phyloP scores from a whole-genome alignment of 257 asterid species.

The Capsicum pubescens region DNA sequence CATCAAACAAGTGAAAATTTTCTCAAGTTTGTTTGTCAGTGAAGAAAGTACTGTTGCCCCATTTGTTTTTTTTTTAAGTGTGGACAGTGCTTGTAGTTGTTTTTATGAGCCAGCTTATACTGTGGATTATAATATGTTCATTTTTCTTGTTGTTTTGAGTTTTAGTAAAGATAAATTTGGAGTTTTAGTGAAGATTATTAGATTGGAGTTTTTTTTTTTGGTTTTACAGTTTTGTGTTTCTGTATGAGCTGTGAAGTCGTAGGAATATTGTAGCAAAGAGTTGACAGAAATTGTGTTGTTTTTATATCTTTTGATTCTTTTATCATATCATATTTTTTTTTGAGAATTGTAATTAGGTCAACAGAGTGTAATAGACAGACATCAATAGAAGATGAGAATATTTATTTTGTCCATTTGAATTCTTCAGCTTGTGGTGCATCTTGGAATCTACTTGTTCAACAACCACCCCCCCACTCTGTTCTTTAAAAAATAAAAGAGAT shows the following conservation, averaged over 20 bases:
- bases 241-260: not conserved
- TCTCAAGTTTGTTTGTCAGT: not conserved
- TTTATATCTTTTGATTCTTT: not conserved
- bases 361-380: slow-evolving; percentile 7
- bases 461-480: not conserved
- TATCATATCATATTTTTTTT: not conserved
- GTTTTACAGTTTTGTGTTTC: not conserved
- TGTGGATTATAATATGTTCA: not conserved
- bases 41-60: not conserved
- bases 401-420: not conserved
- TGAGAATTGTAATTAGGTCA: slow-evolving; percentile 8
- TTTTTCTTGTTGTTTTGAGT: not conserved
- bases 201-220: not conserved
- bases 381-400: not conserved
- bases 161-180: not conserved
- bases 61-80: not conserved
- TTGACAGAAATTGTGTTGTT: not conserved
- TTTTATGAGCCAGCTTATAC: not conserved
- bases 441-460: not conserved
- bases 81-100: not conserved
- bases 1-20: not conserved
- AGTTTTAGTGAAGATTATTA: not conserved
- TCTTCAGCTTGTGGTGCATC: not conserved
- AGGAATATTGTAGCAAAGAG: not conserved
- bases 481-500: not conserved